phyloP scores from a whole-genome alignment of 2,329 filamentous ascomycete species.

The Aspergillus amoenus region DNA sequence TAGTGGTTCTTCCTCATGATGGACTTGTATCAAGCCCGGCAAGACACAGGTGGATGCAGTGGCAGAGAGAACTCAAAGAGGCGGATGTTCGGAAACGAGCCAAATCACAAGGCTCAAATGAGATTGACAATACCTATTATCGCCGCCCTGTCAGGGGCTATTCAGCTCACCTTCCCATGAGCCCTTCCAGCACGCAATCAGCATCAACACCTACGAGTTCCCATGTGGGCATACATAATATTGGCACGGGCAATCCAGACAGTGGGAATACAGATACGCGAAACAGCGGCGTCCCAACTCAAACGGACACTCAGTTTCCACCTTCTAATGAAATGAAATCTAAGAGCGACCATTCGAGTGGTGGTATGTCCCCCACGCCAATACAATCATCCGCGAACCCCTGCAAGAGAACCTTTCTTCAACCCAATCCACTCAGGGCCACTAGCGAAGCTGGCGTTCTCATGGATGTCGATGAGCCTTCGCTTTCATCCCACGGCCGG shows the following conservation, averaged over 20 bases:
- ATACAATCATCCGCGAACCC: not conserved
- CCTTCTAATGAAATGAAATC: not conserved
- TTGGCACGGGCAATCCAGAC: not conserved
- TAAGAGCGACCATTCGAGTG: not conserved
- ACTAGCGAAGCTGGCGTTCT: not conserved
- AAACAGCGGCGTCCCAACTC: not conserved
- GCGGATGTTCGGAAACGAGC: slow-evolving; percentile 52
- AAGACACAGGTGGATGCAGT: slow-evolving; percentile 73
- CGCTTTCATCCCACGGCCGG: not conserved
- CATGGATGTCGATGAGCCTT: slow-evolving; percentile 4
- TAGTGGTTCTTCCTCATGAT: slow-evolving; percentile 72
- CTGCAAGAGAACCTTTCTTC: not conserved
- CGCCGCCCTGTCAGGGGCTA: slow-evolving; percentile 23
- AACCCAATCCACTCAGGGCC: slow-evolving; percentile 5
- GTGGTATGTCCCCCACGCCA: not conserved
- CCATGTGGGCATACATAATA: not conserved
- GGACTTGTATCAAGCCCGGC: slow-evolving; percentile 77
- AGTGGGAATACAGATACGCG: not conserved
- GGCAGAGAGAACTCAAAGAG: slow-evolving; percentile 68
- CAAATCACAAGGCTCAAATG: slow-evolving; percentile 25
- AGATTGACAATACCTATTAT: slow-evolving; percentile 19
- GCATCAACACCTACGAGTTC: slow-evolving; percentile 1
- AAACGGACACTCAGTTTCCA: not conserved
- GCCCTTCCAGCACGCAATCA: slow-evolving; percentile 15
- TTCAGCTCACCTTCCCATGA: slow-evolving; percentile 23